Conservation (phyloP, 768 basidiomycete species). For the Suillus variegatus region DNA sequence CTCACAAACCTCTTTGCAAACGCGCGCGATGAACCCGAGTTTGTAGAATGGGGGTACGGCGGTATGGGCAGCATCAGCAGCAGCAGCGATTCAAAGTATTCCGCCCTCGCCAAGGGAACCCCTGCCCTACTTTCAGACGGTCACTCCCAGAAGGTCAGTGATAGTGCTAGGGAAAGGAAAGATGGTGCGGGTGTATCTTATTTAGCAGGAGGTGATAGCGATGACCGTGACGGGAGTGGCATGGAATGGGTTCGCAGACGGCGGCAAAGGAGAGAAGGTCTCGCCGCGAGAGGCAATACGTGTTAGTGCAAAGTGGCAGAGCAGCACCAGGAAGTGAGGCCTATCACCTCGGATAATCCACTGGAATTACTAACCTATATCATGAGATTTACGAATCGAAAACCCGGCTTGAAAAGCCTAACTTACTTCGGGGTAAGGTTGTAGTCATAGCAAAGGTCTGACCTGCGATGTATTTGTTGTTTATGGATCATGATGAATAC, state of each 20-base stretch:
- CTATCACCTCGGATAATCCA: background rate
- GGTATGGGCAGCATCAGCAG: constrained; percentile 67
- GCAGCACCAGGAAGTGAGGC: background rate
- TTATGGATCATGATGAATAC: background rate
- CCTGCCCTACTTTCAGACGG: background rate
- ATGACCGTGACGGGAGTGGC: constrained; percentile 87
- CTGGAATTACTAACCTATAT: constrained; percentile 20
- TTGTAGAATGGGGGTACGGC: constrained; percentile 92
- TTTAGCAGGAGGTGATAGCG: constrained; percentile 44
- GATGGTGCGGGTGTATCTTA: constrained; percentile 13
- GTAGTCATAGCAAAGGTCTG: constrained; percentile 49
- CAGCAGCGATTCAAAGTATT: constrained; percentile 21
- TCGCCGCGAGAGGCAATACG: constrained; percentile 17
- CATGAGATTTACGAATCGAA: constrained; percentile 42
- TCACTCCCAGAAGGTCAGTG: constrained; percentile 21
- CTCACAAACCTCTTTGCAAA: constrained; percentile 62
- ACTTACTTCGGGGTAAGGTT: constrained; percentile 43
- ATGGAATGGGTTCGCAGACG: constrained; percentile 80
- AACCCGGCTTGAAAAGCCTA: constrained; percentile 40
- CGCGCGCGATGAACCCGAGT: constrained; percentile 70
- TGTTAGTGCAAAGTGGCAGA: background rate
- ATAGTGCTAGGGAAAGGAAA: constrained; percentile 28
- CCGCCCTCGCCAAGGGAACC: background rate
- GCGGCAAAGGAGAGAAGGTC: constrained; percentile 57
- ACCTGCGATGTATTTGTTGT: background rate